Percentiles rank a stretch among this genome's conserved stretches.
These are phyloP conservation scores for Monosporascus ibericus DNA, from an alignment of 2,329 filamentous ascomycete species.

Conservation along the genomic window DNA sequence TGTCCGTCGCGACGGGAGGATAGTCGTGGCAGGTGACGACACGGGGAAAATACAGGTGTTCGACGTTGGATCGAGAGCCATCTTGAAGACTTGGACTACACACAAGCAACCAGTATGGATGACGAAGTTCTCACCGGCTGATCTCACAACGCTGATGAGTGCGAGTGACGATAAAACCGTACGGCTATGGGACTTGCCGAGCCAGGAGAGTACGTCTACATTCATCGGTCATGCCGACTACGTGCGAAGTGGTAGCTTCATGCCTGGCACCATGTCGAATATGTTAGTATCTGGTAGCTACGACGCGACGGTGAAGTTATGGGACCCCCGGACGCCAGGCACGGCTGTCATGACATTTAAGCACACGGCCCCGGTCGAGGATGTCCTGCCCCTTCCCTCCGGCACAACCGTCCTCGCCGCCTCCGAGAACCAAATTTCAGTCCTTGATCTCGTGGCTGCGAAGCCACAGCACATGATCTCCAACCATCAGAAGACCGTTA, in stretches of 20 bases:
- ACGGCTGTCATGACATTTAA: conserved; percentile 84
- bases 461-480: conserved; percentile 80
- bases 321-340: conserved; percentile 76
- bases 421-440: conserved; percentile 79
- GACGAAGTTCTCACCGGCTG: conserved; percentile 84
- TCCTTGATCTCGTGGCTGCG: conserved; percentile 87
- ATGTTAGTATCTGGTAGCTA: conserved; percentile 88
- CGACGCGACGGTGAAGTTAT: conserved; percentile 86
- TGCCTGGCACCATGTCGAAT: conserved; percentile 67
- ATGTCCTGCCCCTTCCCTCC: conserved; percentile 78
- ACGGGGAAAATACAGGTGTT: conserved; percentile 92
- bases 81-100: conserved; percentile 89
- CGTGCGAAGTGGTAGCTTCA: conserved; percentile 79
- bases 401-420: conserved; percentile 83
- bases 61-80: conserved; percentile 79
- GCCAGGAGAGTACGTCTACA: conserved; percentile 65
- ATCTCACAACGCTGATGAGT: conserved; percentile 80
- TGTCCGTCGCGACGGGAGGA: conserved; percentile 79
- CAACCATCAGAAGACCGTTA: conserved; percentile 98
- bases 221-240: conserved; percentile 91
- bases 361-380: conserved; percentile 82
- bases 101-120: conserved; percentile 94
- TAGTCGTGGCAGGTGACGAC: conserved; percentile 88
- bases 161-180: conserved; percentile 91
- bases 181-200: conserved; percentile 87